Base-by-base conservation (phyloP, 1,284 basidiomycete species). In the Ustilago crameri region DNA sequence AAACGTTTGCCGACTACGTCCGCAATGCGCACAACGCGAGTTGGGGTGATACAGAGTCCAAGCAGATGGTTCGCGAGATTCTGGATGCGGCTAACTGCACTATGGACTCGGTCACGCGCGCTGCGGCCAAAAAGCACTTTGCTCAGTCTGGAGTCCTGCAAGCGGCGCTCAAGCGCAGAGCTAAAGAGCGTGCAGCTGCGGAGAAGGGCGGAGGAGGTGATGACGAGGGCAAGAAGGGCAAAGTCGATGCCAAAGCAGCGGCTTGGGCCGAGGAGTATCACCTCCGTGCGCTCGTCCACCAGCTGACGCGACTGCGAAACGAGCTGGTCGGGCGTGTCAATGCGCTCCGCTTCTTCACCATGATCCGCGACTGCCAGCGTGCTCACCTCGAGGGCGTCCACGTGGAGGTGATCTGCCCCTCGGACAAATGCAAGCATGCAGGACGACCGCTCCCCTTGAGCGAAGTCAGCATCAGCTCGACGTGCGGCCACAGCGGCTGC, bases 1-100 rank as follows among this genome's bases (percentile, higher is more conserved):
- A 91, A 27, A 76, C 79, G 84, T 93, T 93, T 86, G 87, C 87
- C 49, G 89, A 91, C 79, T 91, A 89, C 80, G 86, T 91, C 48
- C 88, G 90, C 17, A 87, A 90, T 35, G 89, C 88, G 17, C 87
- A 88, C 41, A 87, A 90, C 75, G 77, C 76, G 15, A 53, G 69
- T 8, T 76, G 72, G 72, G 91, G 91, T 53, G 91, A 93, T 83
- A 85, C 87, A 54, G 91, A 93, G 34, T 91, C 91, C 0, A 89
- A 90, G 15, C 84, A 87, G 46, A 86, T 88, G 56, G 86, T 90
- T 30, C 82, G 86, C 34, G 84, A 85, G 24, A 85, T 93, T 20
- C 86, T 93, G 23, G 86, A 90, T 41, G 85, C 90, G 52, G 89
- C 69, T 27, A 49, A 66, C 27, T 75, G 74, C 37, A 72, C 64